A percentile compares a stretch with the other conserved stretches of the same genome.
Conservation (phyloP, 345 rosid species). For the Iberis pinnata region DNA sequence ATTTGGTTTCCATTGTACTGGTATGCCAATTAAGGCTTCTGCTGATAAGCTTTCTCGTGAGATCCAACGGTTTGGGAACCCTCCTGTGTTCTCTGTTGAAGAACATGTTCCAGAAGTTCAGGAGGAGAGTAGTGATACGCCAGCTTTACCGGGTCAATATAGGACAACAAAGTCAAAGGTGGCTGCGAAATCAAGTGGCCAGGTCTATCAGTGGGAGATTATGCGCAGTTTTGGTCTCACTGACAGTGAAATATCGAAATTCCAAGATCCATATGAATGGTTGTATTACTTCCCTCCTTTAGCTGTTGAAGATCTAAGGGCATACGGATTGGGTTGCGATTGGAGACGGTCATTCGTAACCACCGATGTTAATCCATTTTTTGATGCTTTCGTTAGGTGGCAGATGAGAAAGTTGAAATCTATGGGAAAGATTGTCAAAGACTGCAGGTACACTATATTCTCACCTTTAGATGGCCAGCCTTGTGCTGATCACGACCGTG, state of each 20-base stretch:
- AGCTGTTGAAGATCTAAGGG: slow-evolving; percentile 68
- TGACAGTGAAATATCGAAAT: slow-evolving; percentile 58
- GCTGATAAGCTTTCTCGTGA: slow-evolving; percentile 87
- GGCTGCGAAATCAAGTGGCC: slow-evolving; percentile 74
- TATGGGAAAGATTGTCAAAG: slow-evolving; percentile 84
- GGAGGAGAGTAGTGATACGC: slow-evolving; percentile 32
- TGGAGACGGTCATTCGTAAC: slow-evolving; percentile 92
- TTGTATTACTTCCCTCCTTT: slow-evolving; percentile 65
- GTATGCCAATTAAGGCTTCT: slow-evolving; percentile 96
- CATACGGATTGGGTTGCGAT: slow-evolving; percentile 86
- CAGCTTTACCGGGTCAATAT: slow-evolving; percentile 46
- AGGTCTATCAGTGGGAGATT: slow-evolving; percentile 85
- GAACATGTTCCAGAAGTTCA: slow-evolving; percentile 26
- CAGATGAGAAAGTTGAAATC: slow-evolving; percentile 84
- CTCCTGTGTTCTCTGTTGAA: slow-evolving; percentile 52
- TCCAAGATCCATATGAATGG: slow-evolving; percentile 79
- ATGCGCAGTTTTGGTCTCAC: slow-evolving; percentile 85
- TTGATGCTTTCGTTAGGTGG: slow-evolving; percentile 79
- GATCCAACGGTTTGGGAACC: slow-evolving; percentile 60
- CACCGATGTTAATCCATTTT: slow-evolving; percentile 72
- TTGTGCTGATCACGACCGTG: slow-evolving; percentile 94
- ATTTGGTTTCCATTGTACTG: slow-evolving; percentile 89
- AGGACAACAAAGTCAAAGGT: slow-evolving; percentile 86
- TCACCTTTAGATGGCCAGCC: slow-evolving; percentile 96
- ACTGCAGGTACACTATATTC: slow-evolving; percentile 66